Evolutionary conservation across 345 rosid genomes (phyloP), one percentile per base, ranked within the genome.

Genomic region (Boechera retrofracta): DNA sequence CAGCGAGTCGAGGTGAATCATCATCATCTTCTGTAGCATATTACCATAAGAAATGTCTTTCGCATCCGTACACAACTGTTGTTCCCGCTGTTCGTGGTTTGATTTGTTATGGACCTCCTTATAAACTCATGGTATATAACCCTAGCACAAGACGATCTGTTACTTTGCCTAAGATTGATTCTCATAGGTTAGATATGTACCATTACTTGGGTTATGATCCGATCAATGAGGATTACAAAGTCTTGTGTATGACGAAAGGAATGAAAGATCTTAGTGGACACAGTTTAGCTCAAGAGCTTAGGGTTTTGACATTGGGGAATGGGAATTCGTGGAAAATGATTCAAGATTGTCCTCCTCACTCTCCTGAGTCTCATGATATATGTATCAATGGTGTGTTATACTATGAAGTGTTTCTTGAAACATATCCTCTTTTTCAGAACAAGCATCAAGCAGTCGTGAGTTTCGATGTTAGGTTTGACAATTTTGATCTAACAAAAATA

Each of bases 131-230:
- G 41, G 32, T 63, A 3, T 73, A 63, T 21, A 73, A 63, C 63
- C 77, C 69, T 63, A 73, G 77, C 12, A 73, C 70, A 0, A 52
- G 77, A 63, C 3, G 10, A 9, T 36, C 62, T 31, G 16, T 73
- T 28, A 4, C 53, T 28, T 29, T 73, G 33, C 77, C 62, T 0
- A 29, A 11, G 28, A 7, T 73, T 18, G 53, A 62, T 52, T 11
- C 77, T 39, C 21, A 16, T 2, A 39, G 42, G 15, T 7, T 11
- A 5, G 21, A 29, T 10, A 63, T 52, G 41, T 52, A 63, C 44
- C 69, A 63, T 28, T 63, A n/a, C 77, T 52, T 73, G 31, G 77
- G 69, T 73, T 73, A 52, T 73, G 77, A 73, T 63, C 70, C 70
- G 18, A 39, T 63, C 10, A 32, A 18, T 63, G 54, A 16, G 3